phyloP scores from a whole-genome alignment of 139 green algal genomes.

The Pleodorina starrii region DNA sequence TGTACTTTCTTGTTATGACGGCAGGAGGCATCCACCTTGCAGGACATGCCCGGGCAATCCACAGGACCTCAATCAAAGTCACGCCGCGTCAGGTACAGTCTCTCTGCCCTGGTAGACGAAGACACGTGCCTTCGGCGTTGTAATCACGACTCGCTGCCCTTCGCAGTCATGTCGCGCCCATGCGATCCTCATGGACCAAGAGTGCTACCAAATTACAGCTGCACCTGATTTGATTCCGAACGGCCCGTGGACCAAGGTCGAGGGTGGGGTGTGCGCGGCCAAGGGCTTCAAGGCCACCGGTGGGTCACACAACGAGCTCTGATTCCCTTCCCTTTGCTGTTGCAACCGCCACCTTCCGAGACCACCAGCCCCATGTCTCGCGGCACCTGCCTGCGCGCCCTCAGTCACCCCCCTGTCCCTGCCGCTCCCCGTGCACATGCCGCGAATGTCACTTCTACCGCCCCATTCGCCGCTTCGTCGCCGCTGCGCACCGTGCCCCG shows the following conservation, averaged over 20 bases:
- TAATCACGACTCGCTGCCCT: not conserved
- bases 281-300: slow-evolving; percentile 94
- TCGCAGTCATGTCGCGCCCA: not conserved
- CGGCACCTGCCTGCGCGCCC: no score
- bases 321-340: no score
- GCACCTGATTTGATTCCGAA: slow-evolving; percentile 93
- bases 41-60: not conserved
- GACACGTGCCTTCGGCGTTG: not conserved
- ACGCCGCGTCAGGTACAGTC: not conserved
- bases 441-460: no score
- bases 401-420: no score
- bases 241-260: slow-evolving; percentile 91
- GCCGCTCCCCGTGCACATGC: no score
- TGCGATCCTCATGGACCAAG: slow-evolving; percentile 54
- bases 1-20: no score
- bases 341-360: no score
- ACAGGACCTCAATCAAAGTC: not conserved
- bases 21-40: no score
- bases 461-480: no score
- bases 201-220: slow-evolving; percentile 83
- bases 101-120: not conserved
- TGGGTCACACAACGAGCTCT: not conserved
- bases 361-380: no score
- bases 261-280: slow-evolving; percentile 81
- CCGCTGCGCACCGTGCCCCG: no score